These are phyloP conservation scores for Inosperma sp. DNA, from an alignment of 768 basidiomycete species.

Conservation along the genomic window DNA sequence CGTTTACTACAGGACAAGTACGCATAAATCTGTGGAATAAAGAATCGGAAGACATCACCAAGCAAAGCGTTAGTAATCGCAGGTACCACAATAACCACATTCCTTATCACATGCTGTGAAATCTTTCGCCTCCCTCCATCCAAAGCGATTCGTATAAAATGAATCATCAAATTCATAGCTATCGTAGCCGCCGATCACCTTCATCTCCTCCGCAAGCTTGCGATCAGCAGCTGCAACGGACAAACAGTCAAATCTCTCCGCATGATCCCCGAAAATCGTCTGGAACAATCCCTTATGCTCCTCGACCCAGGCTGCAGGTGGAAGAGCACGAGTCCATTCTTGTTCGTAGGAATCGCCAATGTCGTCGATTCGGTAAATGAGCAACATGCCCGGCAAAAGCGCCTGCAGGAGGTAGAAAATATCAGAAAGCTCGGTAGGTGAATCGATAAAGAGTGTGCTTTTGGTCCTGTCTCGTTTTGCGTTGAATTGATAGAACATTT, in stretches of 20 bases:
- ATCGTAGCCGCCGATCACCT: not conserved
- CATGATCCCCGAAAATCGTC: not conserved
- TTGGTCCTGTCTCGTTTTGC: not conserved
- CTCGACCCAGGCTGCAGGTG: not conserved
- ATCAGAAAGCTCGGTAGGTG: not conserved
- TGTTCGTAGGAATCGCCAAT: not conserved
- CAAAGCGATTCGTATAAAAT: too few relatives aligned
- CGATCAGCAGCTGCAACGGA: not conserved
- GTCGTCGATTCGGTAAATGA: not conserved
- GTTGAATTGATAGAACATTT: not conserved
- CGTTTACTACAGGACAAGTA: not conserved
- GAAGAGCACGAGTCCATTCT: not conserved
- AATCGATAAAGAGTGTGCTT: not conserved
- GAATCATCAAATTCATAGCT: too few relatives aligned
- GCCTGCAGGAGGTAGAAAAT: too few relatives aligned
- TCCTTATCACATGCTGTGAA: too few relatives aligned
- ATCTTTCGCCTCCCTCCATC: too few relatives aligned
- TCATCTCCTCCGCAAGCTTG: not conserved
- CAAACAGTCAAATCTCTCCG: not conserved
- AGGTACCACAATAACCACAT: constrained; percentile 1
- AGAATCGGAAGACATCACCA: not conserved
- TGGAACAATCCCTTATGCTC: not conserved
- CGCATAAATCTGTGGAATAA: not conserved
- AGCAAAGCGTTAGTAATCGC: not conserved
- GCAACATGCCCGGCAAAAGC: not conserved